These are phyloP conservation scores for Rhodotorula sp. DNA, from an alignment of 1,284 basidiomycete genomes.

Conservation along the genomic window DNA sequence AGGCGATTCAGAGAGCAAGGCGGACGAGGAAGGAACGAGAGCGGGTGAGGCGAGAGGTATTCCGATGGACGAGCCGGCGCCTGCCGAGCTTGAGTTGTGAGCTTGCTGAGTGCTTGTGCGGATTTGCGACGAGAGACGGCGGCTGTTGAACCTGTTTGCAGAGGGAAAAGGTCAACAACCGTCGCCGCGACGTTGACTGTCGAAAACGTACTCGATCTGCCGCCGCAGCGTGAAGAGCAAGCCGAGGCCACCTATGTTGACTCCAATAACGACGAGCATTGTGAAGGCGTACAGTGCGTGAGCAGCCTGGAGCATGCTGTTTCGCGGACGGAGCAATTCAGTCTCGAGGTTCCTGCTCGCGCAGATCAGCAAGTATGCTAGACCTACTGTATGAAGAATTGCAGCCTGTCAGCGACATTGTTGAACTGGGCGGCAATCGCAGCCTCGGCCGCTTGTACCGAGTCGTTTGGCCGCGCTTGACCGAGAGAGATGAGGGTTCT, in stretches of 20 bases:
- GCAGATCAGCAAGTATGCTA: too few species aligned
- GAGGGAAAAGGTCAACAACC: not conserved
- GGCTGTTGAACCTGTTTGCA: constrained; percentile 8
- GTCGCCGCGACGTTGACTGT: too few species aligned
- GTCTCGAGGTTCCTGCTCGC: too few species aligned
- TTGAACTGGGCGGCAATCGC: not conserved
- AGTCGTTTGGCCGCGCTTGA: not conserved
- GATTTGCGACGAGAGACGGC: constrained; percentile 4
- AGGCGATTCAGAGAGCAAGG: not conserved
- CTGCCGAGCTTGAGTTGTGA: not conserved
- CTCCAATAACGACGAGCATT: constrained; percentile 1
- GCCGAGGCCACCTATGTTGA: constrained; percentile 21
- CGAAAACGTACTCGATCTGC: constrained; percentile 18
- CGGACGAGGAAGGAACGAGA: not conserved
- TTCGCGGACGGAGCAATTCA: not conserved
- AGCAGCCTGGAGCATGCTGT: constrained; percentile 7
- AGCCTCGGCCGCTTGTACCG: not conserved
- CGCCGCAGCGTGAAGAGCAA: constrained; percentile 21
- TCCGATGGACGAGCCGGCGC: not conserved
- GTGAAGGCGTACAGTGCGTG: constrained; percentile 6
- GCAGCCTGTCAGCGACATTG: constrained; percentile 3
- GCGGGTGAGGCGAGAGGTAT: not conserved
- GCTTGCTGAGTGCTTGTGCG: not conserved
- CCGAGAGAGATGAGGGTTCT: not conserved
- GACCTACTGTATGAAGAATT: constrained; percentile 2